Evolutionary conservation across 768 basidiomycete species (phyloP).

Genomic region (Grammothele lineata): DNA sequence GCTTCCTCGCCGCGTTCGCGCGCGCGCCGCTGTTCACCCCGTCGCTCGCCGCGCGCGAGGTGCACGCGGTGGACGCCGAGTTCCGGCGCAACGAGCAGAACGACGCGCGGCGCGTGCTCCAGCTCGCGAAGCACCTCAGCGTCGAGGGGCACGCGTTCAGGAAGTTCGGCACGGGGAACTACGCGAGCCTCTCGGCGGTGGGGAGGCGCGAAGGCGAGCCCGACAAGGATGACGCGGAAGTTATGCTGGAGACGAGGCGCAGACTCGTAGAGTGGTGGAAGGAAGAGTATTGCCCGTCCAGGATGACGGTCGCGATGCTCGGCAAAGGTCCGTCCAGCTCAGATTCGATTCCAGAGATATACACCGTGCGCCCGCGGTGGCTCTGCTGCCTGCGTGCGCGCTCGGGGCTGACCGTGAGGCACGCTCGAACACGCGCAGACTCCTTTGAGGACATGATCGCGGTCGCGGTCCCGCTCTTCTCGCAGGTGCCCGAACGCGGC

Average conservation of each 20-base stretch:
- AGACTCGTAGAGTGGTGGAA: conserved; percentile 36
- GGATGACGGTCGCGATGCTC: conserved; percentile 35
- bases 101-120: conserved; percentile 44
- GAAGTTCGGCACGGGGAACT: conserved; percentile 47
- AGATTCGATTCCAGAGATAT: too few species aligned
- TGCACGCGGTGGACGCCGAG: conserved; percentile 54
- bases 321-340: conserved; percentile 28
- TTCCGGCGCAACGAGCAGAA: conserved; percentile 50
- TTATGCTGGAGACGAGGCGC: conserved; percentile 29
- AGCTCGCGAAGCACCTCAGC: conserved; percentile 43
- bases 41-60: conserved; percentile 41
- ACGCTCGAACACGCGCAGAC: too few species aligned
- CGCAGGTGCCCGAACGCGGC: conserved; percentile 27
- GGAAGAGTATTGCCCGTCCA: conserved; percentile 31
- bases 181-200: conserved; percentile 26
- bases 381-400: too few species aligned
- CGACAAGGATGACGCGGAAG: conserved; percentile 33
- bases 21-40: conserved; percentile 44
- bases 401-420: too few species aligned
- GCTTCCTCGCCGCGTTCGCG: conserved; percentile 45
- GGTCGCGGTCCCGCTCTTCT: conserved; percentile 29
- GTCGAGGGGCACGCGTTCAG: conserved; percentile 36
- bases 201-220: conserved; percentile 15
- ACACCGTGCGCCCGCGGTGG: too few species aligned
- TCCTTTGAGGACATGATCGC: conserved; percentile 31